phyloP scores from a whole-genome alignment of 2,329 filamentous ascomycete species.

The Chaetomiaceae sp. region DNA sequence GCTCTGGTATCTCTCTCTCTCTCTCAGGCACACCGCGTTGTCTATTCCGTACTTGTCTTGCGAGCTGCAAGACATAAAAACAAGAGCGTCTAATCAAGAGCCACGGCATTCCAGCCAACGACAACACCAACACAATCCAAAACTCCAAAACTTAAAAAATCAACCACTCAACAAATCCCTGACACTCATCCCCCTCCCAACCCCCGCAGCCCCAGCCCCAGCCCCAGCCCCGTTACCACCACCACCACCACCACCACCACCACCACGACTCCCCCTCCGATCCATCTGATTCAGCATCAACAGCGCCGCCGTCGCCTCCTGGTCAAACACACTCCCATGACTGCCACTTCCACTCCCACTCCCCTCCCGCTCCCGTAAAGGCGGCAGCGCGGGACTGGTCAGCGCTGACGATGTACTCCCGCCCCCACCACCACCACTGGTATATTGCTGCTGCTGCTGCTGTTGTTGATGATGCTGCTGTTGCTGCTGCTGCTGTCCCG shows the following conservation, averaged over 20 bases:
- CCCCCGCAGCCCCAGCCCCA: slow-evolving; percentile 33
- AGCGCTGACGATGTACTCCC: slow-evolving; percentile 39
- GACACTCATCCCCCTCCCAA: slow-evolving; percentile 46
- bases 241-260: not conserved
- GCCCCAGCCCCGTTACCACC: not conserved
- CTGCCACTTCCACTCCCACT: not conserved
- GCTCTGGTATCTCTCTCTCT: no score
- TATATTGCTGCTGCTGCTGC: slow-evolving; percentile 7
- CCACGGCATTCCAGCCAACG: no score
- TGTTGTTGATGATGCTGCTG: not conserved
- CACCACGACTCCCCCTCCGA: slow-evolving; percentile 45
- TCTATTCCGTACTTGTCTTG: no score
- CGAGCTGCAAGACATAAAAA: no score
- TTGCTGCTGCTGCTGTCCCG: slow-evolving; percentile 4
- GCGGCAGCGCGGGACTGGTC: slow-evolving; percentile 54
- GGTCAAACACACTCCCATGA: no score
- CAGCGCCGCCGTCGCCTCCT: slow-evolving; percentile 79
- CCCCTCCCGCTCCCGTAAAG: slow-evolving; percentile 43
- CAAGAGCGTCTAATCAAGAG: no score
- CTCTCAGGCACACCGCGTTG: no score
- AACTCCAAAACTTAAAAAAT: not conserved
- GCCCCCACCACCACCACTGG: no score
- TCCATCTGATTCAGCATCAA: slow-evolving; percentile 78
- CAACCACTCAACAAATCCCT: slow-evolving; percentile 47
- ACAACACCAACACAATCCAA: no score